Base-by-base conservation (phyloP, 75 land plant genomes). In the Selaginella tamariscina region DNA sequence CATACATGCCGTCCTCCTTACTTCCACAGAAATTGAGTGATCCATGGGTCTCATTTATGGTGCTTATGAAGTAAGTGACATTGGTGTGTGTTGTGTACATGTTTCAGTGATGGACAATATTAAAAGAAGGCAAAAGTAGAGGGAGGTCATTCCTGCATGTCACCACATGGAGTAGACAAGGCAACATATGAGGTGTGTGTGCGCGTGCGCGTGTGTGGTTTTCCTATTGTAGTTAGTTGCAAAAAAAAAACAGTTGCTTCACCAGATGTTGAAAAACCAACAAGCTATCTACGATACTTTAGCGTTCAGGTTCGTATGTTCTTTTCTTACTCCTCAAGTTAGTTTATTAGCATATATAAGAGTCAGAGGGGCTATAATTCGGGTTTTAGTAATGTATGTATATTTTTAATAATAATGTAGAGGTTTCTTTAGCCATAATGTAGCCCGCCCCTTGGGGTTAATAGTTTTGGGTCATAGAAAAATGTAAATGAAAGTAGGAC, bases 271-370 rank as follows among this genome's bases (percentile, higher is more conserved):
- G 74, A 71, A 23, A 78, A 74, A 26, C 89, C 86, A 24, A 39
- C 54, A 77, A 77, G 54, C 33, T 77, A 18, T 65, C 75, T 0
- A 78, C 65, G 78, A 76, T 64, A 83, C 91, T 2, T 69, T 93
- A 71, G 98, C 98, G 11, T 93, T 93, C 78, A 93, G 89, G 98
- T 89, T 93, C 68, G 98, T 89, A 73, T n/a, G n/a, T n/a, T 89
- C 98, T 2, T 78, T 80, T 70, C 75, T 93, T 1, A 87, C 86
- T 20, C 96, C 98, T 21, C 73, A 87, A 26, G 75, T 87, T 29
- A 86, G 88, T 57, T 71, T 74, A 11, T 89, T 86, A 91, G 96
- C 96, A 11, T 86, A 86, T 2, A 93, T 77, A 84, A 83, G 67
- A 81, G 91, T 39, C 89, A 96, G 98, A 83, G 77, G 32, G 98